phyloP scores from a whole-genome alignment of 768 basidiomycete species.

The Fistulinella prunicolor region DNA sequence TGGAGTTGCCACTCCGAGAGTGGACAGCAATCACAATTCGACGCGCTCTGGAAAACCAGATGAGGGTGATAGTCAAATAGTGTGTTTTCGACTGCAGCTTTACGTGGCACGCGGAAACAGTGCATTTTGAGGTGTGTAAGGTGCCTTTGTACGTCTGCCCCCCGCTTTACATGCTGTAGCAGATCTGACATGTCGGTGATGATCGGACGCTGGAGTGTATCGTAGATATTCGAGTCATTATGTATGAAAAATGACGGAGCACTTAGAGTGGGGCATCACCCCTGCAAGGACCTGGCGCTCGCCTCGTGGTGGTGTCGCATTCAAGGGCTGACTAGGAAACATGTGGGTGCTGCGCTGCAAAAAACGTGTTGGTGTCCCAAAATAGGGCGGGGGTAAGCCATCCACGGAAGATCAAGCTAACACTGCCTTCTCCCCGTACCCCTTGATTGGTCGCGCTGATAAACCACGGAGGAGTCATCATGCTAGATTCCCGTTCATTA shows the following conservation, averaged over 20 bases:
- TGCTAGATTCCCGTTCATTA: constrained; percentile 35
- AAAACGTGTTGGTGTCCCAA: constrained; percentile 32
- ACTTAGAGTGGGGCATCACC: constrained; percentile 23
- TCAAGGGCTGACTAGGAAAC: constrained; percentile 20
- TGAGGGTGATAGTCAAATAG: constrained; percentile 16
- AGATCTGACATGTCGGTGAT: constrained; percentile 21
- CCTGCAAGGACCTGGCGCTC: constrained; percentile 22
- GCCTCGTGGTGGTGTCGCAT: constrained; percentile 30
- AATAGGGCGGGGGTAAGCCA: constrained; percentile 21
- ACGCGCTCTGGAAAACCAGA: constrained; percentile 29
- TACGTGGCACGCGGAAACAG: constrained; percentile 25
- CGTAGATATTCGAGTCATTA: constrained; percentile 30
- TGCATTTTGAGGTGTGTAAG: constrained; percentile 21
- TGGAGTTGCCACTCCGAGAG: constrained; percentile 28
- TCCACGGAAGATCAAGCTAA: constrained; percentile 15
- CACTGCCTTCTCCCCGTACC: constrained; percentile 30
- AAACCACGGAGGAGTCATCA: constrained; percentile 31
- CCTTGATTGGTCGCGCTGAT: constrained; percentile 34
- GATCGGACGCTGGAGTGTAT: constrained; percentile 21
- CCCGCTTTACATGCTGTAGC: constrained; percentile 18
- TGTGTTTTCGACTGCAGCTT: constrained; percentile 14
- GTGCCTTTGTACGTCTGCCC: constrained; percentile 24
- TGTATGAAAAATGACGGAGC: constrained; percentile 29
- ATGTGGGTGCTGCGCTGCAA: constrained; percentile 33
- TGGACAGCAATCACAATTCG: constrained; percentile 26